These are phyloP conservation scores for Ogataea ramenticola DNA, from an alignment of 805 yeast species.

Conservation along the genomic window DNA sequence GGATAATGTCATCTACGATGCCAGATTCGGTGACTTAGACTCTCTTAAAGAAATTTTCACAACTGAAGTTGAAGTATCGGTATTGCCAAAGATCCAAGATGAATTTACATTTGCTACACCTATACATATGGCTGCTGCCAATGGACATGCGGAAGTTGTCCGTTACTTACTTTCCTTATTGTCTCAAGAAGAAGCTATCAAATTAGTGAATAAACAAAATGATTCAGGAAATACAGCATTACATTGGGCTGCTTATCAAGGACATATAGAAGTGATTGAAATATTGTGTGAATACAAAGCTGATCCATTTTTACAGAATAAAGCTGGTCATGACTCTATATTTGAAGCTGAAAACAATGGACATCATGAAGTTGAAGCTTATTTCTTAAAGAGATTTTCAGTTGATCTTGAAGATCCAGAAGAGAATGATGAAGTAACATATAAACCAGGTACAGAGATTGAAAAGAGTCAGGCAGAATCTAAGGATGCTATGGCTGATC, in stretches of 20 bases:
- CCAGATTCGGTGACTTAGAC: constrained; percentile 84
- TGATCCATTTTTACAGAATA: constrained; percentile 75
- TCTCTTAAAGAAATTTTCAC: constrained; percentile 62
- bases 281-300: constrained; percentile 69
- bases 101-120: constrained; percentile 64
- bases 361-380: constrained; percentile 70
- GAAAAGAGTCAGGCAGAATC: constrained; percentile 41
- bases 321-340: constrained; percentile 72
- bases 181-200: constrained; percentile 35
- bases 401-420: constrained; percentile 50
- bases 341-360: constrained; percentile 83
- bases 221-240: constrained; percentile 88
- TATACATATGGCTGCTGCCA: constrained; percentile 92
- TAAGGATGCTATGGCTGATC: constrained; percentile 29
- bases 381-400: constrained; percentile 65
- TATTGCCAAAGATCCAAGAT: constrained; percentile 46
- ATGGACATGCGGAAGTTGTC: constrained; percentile 74
- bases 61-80: constrained; percentile 39
- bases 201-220: constrained; percentile 47
- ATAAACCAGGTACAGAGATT: constrained; percentile 45
- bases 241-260: constrained; percentile 94
- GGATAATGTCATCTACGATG: constrained; percentile 75
- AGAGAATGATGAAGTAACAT: constrained; percentile 21
- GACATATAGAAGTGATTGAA: constrained; percentile 67
- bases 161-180: constrained; percentile 48